A percentile compares a stretch with the other conserved stretches of the same genome.
Conservation (phyloP, 805 yeast genomes). For the Nakazawaea laoshanensis region DNA sequence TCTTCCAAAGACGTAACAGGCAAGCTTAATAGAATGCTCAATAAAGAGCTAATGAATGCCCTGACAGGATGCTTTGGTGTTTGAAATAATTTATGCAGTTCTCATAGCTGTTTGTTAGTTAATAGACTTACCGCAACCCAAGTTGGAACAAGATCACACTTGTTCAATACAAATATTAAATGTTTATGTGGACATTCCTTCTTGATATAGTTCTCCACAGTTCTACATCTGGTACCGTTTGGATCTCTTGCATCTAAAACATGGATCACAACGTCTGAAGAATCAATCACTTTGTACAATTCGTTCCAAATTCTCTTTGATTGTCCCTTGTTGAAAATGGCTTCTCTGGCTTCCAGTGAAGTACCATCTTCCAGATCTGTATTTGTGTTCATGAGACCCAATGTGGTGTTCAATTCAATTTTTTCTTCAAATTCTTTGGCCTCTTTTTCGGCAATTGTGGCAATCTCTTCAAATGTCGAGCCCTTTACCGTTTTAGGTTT, state of each 20-base stretch:
- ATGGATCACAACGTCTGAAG: conserved; percentile 94
- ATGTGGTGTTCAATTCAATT: conserved; percentile 61
- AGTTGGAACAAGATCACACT: conserved; percentile 97
- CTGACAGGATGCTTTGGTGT: conserved; percentile 87
- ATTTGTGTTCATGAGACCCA: conserved; percentile 73
- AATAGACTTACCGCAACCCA: conserved; percentile 95
- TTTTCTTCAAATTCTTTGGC: conserved; percentile 62
- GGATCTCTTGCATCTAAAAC: conserved; percentile 98
- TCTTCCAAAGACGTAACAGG: conserved; percentile 99
- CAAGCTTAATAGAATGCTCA: conserved; percentile 38
- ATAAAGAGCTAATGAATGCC: conserved; percentile 32
- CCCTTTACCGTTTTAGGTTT: conserved; percentile 73
- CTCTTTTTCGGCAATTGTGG: conserved; percentile 45
- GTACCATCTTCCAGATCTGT: conserved; percentile 60
- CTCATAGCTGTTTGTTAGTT: background rate
- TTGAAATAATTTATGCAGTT: background rate
- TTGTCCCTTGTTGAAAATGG: conserved; percentile 94
- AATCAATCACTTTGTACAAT: conserved; percentile 91
- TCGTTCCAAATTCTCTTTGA: conserved; percentile 99
- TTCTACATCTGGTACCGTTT: conserved; percentile 86
- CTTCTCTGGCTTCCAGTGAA: conserved; percentile 88
- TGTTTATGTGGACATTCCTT: conserved; percentile 97
- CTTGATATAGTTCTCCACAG: conserved; percentile 86
- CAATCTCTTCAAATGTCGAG: conserved; percentile 74
- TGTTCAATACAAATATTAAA: conserved; percentile 86